Percentiles rank a stretch among this genome's conserved stretches.
phyloP scores from a whole-genome alignment of 306 rosid genomes.

The Hylodesmum podocarpum region DNA sequence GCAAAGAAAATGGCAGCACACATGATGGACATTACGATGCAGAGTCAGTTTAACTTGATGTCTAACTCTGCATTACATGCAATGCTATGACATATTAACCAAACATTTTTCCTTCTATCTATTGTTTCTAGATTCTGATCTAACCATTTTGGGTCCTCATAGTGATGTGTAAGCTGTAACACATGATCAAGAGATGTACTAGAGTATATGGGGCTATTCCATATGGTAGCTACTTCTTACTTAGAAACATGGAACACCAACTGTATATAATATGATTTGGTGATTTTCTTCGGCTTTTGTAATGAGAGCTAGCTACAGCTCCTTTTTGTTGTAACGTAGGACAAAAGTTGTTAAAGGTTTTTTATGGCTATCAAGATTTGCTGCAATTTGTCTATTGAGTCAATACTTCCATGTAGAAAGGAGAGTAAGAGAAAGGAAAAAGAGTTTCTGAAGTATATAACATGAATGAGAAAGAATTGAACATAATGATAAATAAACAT shows the following conservation, averaged over 20 bases:
- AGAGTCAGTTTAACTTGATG: constrained; percentile 65
- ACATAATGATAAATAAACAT: too few species aligned
- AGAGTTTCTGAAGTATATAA: too few species aligned
- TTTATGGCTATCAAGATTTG: not conserved
- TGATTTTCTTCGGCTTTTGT: constrained; percentile 1
- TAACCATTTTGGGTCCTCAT: constrained; percentile 35
- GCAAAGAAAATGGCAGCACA: constrained; percentile 71
- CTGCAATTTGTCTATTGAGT: constrained; percentile 14
- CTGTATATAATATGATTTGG: constrained; percentile 43
- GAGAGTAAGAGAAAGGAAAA: too few species aligned
- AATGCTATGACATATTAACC: constrained; percentile 34
- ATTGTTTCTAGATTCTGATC: constrained; percentile 31
- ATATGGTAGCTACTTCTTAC: constrained; percentile 10
- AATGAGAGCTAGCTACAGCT: constrained; percentile 8
- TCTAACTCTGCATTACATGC: not conserved
- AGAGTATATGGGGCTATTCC: not conserved
- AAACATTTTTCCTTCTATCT: constrained; percentile 8
- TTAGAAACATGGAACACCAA: constrained; percentile 26
- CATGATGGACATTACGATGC: constrained; percentile 59
- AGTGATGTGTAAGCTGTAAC: constrained; percentile 19
- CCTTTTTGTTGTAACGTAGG: constrained; percentile 24
- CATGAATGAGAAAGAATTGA: too few species aligned
- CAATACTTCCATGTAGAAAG: not conserved
- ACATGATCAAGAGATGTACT: not conserved
- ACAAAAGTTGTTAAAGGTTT: not conserved